Percentiles rank a stretch among this genome's conserved stretches.
Conservation (phyloP, 192 early-diverging fungal species). For the Allomyces javanicus region DNA sequence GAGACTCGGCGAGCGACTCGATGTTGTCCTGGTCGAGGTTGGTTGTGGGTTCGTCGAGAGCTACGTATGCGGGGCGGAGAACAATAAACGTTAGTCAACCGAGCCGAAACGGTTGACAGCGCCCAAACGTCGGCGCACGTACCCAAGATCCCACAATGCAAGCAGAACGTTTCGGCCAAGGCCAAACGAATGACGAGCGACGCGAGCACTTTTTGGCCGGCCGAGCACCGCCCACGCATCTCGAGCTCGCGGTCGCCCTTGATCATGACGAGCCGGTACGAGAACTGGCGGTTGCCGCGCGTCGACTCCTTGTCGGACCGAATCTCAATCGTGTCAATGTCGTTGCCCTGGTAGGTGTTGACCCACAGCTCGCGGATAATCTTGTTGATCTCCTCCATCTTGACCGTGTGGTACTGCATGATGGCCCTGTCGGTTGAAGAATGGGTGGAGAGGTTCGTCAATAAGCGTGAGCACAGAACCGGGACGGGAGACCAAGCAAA, state of each 20-base stretch:
- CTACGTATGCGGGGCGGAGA: constrained; percentile 5
- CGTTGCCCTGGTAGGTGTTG: constrained; percentile 84
- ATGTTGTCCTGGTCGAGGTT: constrained; percentile 85
- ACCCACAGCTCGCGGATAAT: constrained; percentile 91
- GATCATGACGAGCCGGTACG: constrained; percentile 64
- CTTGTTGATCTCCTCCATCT: constrained; percentile 95
- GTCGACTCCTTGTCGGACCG: constrained; percentile 62
- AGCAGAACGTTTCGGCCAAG: constrained; percentile 82
- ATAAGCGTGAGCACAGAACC: not conserved
- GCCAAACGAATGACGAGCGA: constrained; percentile 90
- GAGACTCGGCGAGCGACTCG: constrained; percentile 56
- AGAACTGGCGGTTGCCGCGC: constrained; percentile 41
- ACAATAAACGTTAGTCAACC: not conserved
- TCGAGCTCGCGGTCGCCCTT: constrained; percentile 66
- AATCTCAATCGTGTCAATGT: constrained; percentile 94
- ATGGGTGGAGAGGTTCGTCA: not conserved
- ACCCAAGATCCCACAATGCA: constrained; percentile 68
- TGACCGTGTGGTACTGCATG: constrained; percentile 72
- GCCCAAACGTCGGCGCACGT: not conserved
- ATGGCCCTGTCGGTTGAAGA: constrained; percentile 31
- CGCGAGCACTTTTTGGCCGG: constrained; percentile 91
- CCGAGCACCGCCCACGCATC: constrained; percentile 88
- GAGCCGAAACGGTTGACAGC: not conserved
- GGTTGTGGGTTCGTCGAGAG: constrained; percentile 93
- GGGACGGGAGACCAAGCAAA: not conserved